Evolutionary conservation across 2,329 filamentous ascomycete genomes (phyloP).

Genomic region (Aquanectria penicillioides): DNA sequence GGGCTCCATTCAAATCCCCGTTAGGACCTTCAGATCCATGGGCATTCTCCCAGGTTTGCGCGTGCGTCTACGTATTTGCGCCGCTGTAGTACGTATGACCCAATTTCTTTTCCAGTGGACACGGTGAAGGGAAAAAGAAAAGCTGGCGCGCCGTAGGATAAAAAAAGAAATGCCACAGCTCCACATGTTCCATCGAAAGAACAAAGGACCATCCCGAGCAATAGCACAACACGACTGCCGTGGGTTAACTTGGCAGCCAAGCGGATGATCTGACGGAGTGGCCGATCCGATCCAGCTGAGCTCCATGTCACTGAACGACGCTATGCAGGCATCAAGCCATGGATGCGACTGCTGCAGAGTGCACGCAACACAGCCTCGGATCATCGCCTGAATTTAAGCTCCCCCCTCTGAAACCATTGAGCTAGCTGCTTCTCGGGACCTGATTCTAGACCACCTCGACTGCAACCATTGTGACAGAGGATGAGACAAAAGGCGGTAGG

Average conservation of each 20-base stretch:
- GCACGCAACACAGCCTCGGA: constrained; percentile 5
- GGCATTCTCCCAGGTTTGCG: constrained; percentile 7
- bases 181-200: neutral
- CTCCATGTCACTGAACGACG: neutral
- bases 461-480: too few relatives aligned
- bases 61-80: constrained; percentile 5
- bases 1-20: constrained; percentile 8
- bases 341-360: neutral
- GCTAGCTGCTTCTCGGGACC: too few relatives aligned
- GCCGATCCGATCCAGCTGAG: constrained; percentile 16
- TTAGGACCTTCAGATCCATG: neutral
- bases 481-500: too few relatives aligned
- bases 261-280: neutral
- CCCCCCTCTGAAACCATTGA: too few relatives aligned
- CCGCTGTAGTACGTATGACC: neutral
- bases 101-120: neutral
- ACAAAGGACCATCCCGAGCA: too few relatives aligned
- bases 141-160: neutral
- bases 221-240: too few relatives aligned
- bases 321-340: neutral
- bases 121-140: constrained; percentile 5
- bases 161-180: neutral
- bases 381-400: constrained; percentile 14
- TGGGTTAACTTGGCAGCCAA: too few relatives aligned
- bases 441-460: too few relatives aligned